Conservation (phyloP, 2,329 filamentous ascomycete genomes). For the Aspergillus aculeatinus region DNA sequence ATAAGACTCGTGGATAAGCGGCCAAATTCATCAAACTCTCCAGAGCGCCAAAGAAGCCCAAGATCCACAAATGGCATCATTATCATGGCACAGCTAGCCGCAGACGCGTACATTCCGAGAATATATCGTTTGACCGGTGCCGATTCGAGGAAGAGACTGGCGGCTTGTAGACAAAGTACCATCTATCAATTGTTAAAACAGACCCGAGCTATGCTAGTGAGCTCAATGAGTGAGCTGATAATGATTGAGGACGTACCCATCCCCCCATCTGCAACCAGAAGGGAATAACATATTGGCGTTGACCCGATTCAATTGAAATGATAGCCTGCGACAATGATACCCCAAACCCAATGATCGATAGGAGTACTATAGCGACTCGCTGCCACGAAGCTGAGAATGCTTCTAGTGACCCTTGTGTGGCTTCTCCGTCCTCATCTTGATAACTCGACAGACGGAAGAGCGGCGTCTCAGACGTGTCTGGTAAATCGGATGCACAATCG, state of each 20-base stretch:
- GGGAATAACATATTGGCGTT: conserved; percentile 45
- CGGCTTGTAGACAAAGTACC: conserved; percentile 33
- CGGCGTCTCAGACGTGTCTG: conserved; percentile 6
- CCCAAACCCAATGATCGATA: conserved; percentile 55
- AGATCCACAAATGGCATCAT: conserved; percentile 25
- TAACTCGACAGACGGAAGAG: conserved; percentile 50
- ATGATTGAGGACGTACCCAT: conserved; percentile 58
- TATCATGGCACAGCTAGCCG: conserved; percentile 28
- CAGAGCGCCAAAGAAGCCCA: conserved; percentile 33
- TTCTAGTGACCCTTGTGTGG: conserved; percentile 61
- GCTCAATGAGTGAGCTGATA: background rate
- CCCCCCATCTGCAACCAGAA: conserved; percentile 61
- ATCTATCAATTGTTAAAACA: conserved; percentile 17
- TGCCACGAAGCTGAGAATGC: conserved; percentile 62
- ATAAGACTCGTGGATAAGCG: conserved; percentile 48
- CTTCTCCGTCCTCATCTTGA: conserved; percentile 68
- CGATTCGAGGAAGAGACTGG: conserved; percentile 36
- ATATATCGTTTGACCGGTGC: conserved; percentile 33
- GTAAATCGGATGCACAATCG: conserved; percentile 20
- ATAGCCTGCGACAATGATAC: conserved; percentile 59
- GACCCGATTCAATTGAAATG: conserved; percentile 42
- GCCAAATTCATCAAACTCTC: conserved; percentile 8
- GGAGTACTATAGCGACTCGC: conserved; percentile 55
- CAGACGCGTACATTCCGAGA: conserved; percentile 33
- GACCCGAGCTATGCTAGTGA: background rate